Percentiles rank a stretch among this genome's conserved stretches.
These are phyloP conservation scores for Tolypocladium paradoxum DNA, from an alignment of 2,329 filamentous ascomycete species.

Conservation along the genomic window DNA sequence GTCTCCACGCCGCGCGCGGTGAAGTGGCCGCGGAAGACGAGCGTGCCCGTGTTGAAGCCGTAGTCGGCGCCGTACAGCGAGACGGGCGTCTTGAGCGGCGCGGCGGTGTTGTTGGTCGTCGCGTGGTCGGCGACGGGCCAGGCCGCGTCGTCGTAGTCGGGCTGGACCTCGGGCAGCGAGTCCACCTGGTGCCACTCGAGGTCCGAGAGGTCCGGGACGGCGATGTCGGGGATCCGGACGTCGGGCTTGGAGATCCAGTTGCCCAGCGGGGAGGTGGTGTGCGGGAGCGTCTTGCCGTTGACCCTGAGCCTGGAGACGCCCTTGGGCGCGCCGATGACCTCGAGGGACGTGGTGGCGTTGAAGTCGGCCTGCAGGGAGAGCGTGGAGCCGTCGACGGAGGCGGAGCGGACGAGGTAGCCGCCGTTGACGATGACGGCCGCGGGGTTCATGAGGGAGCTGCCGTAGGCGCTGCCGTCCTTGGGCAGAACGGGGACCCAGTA, in stretches of 20 bases:
- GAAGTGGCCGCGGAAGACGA: slow-evolving; percentile 63
- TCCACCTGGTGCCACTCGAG: slow-evolving; percentile 61
- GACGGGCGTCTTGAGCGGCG: slow-evolving; percentile 48
- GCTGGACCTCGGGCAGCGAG: slow-evolving; percentile 56
- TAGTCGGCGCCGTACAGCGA: slow-evolving; percentile 63
- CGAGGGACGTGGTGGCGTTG: slow-evolving; percentile 56
- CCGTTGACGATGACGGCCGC: slow-evolving; percentile 48
- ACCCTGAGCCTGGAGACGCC: slow-evolving; percentile 32
- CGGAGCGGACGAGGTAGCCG: slow-evolving; percentile 53
- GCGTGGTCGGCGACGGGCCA: slow-evolving; percentile 53
- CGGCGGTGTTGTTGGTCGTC: slow-evolving; percentile 48
- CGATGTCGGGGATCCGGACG: slow-evolving; percentile 36
- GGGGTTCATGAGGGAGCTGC: slow-evolving; percentile 23
- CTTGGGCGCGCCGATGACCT: slow-evolving; percentile 53
- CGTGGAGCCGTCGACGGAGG: slow-evolving; percentile 40
- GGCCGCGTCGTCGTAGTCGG: slow-evolving; percentile 54
- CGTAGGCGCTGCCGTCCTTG: slow-evolving; percentile 18
- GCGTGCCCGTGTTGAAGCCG: slow-evolving; percentile 57
- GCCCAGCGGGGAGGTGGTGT: slow-evolving; percentile 27
- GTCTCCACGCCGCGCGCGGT: slow-evolving; percentile 49
- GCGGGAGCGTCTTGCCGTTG: slow-evolving; percentile 26
- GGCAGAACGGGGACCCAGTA: slow-evolving; percentile 55
- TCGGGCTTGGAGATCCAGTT: slow-evolving; percentile 38
- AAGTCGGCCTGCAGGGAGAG: slow-evolving; percentile 60
- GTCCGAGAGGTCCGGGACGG: slow-evolving; percentile 32